These are phyloP conservation scores for Arabis alpina DNA, from an alignment of 345 rosid species.

Conservation along the genomic window DNA sequence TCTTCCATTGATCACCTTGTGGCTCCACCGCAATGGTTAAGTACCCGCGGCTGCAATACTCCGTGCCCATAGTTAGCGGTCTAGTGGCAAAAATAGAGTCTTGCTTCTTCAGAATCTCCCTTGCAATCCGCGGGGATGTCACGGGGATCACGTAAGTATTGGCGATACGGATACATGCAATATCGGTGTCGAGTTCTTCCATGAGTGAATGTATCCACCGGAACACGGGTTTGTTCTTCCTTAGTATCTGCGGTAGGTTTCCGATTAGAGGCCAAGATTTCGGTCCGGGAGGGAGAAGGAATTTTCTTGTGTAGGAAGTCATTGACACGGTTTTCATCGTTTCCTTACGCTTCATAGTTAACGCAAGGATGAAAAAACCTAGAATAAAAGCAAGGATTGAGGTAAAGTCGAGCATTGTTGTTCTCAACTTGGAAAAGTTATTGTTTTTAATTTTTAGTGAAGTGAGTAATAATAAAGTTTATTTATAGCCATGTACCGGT, in stretches of 20 bases:
- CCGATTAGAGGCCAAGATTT: constrained; percentile 55
- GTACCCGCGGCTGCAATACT: constrained; percentile 41
- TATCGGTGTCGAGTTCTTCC: constrained; percentile 45
- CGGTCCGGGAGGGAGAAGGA: constrained; percentile 49
- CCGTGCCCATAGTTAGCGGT: constrained; percentile 39
- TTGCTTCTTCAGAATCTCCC: constrained; percentile 48
- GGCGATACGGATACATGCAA: constrained; percentile 52
- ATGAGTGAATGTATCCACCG: constrained; percentile 50
- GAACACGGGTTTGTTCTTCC: constrained; percentile 43
- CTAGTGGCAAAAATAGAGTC: constrained; percentile 52
- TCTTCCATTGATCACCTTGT: constrained; percentile 53
- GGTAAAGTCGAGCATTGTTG: constrained; percentile 19
- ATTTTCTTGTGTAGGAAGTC: constrained; percentile 18
- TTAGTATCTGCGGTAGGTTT: constrained; percentile 37
- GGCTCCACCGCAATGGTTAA: constrained; percentile 44
- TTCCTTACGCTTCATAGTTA: constrained; percentile 24
- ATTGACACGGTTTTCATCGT: neutral
- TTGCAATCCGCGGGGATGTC: constrained; percentile 46
- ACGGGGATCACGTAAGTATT: constrained; percentile 49
- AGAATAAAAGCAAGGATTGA: constrained; percentile 15
- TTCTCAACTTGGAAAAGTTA: neutral
- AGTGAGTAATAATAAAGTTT: neutral
- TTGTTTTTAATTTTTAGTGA: neutral
- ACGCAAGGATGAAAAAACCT: constrained; percentile 1
- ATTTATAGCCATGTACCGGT: neutral